Evolutionary conservation across 208 protist genomes (phyloP).

Genomic region (Endotrypanum monterogeii): DNA sequence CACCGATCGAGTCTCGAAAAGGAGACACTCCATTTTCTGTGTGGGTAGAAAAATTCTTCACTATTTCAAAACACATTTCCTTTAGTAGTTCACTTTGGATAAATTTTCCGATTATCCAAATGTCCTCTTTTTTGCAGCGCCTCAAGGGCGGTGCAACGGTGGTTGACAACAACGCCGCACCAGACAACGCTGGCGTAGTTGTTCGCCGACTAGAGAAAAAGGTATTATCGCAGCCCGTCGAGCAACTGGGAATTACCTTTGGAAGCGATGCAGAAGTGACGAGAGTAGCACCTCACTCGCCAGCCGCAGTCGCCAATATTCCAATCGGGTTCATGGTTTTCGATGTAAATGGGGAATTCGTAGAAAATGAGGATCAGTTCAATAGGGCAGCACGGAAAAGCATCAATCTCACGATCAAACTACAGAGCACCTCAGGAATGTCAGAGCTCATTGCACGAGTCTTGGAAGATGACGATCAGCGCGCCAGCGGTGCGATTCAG

Average conservation of each 20-base stretch:
- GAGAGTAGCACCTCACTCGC: constrained; percentile 41
- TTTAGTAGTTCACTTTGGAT: background rate
- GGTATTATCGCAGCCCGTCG: constrained; percentile 49
- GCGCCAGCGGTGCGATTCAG: constrained; percentile 13
- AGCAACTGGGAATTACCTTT: constrained; percentile 63
- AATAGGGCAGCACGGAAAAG: constrained; percentile 36
- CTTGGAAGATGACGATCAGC: constrained; percentile 55
- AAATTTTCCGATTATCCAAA: constrained; percentile 2
- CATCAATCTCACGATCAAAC: constrained; percentile 68
- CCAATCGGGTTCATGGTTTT: constrained; percentile 68
- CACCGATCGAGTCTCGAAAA: background rate
- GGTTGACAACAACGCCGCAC: constrained; percentile 65
- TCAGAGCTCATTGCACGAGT: constrained; percentile 76
- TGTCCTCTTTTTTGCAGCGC: constrained; percentile 71
- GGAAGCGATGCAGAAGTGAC: constrained; percentile 73
- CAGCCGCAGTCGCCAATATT: constrained; percentile 64
- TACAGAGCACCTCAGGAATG: constrained; percentile 66
- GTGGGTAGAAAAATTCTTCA: background rate
- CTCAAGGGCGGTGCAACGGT: constrained; percentile 51
- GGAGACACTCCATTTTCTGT: background rate
- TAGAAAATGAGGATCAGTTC: constrained; percentile 63
- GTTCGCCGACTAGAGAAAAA: constrained; percentile 57
- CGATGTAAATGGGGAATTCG: constrained; percentile 75
- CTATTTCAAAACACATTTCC: background rate
- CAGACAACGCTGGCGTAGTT: constrained; percentile 61